These are phyloP conservation scores for Medicago lupulina DNA, from an alignment of 306 rosid genomes.

Conservation along the genomic window DNA sequence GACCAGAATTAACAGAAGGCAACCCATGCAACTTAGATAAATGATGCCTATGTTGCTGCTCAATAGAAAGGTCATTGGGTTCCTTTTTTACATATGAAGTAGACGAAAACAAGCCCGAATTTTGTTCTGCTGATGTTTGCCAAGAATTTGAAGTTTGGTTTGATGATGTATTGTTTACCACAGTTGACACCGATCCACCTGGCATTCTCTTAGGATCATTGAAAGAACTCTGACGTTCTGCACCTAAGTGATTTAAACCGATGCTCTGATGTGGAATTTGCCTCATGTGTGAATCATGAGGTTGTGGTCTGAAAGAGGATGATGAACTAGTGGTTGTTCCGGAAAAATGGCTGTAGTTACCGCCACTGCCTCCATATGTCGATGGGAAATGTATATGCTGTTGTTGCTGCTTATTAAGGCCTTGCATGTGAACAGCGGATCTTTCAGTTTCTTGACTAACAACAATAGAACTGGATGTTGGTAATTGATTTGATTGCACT, in stretches of 20 bases:
- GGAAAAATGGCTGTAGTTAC: slow-evolving; percentile 67
- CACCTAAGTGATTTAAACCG: slow-evolving; percentile 64
- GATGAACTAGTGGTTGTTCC: slow-evolving; percentile 67
- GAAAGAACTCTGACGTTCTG: slow-evolving; percentile 61
- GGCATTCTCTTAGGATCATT: slow-evolving; percentile 71
- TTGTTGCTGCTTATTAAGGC: slow-evolving; percentile 73
- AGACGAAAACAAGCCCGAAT: slow-evolving; percentile 55
- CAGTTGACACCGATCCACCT: slow-evolving; percentile 67
- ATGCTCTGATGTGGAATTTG: slow-evolving; percentile 70
- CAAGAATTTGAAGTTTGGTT: slow-evolving; percentile 68
- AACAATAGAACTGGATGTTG: slow-evolving; percentile 58
- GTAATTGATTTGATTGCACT: slow-evolving; percentile 54
- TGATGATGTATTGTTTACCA: slow-evolving; percentile 57
- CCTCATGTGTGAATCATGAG: slow-evolving; percentile 73
- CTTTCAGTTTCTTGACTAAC: slow-evolving; percentile 71
- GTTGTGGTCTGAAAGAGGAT: slow-evolving; percentile 63
- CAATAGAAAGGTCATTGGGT: slow-evolving; percentile 64
- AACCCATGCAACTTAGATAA: slow-evolving; percentile 62
- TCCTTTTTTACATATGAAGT: slow-evolving; percentile 68
- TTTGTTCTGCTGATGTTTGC: slow-evolving; percentile 72
- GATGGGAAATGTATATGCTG: slow-evolving; percentile 73
- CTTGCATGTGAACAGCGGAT: slow-evolving; percentile 64
- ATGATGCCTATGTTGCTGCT: slow-evolving; percentile 70
- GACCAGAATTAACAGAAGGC: slow-evolving; percentile 63
- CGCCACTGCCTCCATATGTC: slow-evolving; percentile 64